A percentile compares a stretch with the other conserved stretches of the same genome.
Evolutionary conservation across 2,329 filamentous ascomycete genomes (phyloP).

Genomic region (Lachnellula suecica): DNA sequence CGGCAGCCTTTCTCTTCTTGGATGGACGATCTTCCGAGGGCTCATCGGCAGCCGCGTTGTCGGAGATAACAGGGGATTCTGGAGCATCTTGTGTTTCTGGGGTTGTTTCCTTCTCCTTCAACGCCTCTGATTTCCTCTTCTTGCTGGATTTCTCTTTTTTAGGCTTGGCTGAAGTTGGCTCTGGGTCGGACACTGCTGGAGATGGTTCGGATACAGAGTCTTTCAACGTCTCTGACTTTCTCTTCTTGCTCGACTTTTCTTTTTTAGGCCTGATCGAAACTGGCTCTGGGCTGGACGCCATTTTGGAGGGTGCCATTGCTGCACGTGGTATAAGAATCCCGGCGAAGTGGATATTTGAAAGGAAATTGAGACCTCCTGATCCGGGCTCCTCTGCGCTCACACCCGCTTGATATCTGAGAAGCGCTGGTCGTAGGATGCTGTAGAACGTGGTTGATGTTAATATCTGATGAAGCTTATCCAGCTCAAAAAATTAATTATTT

Average conservation of each 20-base stretch:
- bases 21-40: conserved; percentile 19
- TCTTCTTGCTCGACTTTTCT: conserved; percentile 6
- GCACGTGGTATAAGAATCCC: not conserved
- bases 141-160: conserved; percentile 32
- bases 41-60: conserved; percentile 2
- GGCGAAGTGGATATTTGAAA: too few relatives aligned
- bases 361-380: too few relatives aligned
- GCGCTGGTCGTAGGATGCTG: too few relatives aligned
- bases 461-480: not conserved
- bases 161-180: conserved; percentile 11
- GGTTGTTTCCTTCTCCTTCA: conserved; percentile 11
- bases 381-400: too few relatives aligned
- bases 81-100: conserved; percentile 1
- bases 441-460: not conserved
- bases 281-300: not conserved
- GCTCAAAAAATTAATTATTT: not conserved
- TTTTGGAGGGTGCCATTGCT: not conserved
- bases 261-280: conserved; percentile 2
- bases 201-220: not conserved
- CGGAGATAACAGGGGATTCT: not conserved
- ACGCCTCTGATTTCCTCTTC: conserved; percentile 19
- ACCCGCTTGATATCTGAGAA: too few relatives aligned
- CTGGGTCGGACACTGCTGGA: not conserved
- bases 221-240: not conserved
- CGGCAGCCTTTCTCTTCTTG: conserved; percentile 68